Conservation (phyloP, 2,329 filamentous ascomycete genomes). For the Cladobotryum protrusum region DNA sequence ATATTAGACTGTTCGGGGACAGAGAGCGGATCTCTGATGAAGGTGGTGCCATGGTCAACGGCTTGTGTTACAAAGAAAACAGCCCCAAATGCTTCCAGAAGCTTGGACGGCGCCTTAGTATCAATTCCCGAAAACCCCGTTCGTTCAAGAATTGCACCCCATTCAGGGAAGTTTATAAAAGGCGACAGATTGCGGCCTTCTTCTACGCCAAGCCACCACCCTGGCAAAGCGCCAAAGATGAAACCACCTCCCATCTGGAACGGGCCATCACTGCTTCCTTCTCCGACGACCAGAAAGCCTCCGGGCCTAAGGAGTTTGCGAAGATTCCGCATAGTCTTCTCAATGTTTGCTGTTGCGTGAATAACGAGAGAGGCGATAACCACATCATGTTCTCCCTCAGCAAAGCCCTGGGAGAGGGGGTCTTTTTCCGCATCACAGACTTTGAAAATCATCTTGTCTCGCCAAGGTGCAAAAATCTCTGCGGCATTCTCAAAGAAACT, state of each 20-base stretch:
- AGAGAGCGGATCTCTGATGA: no score
- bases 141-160: background rate
- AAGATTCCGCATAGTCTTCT: background rate
- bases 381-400: constrained; percentile 13
- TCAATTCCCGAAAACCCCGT: background rate
- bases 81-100: no score
- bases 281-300: constrained; percentile 11
- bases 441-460: constrained; percentile 15
- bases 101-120: background rate
- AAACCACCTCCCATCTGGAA: constrained; percentile 3
- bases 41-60: no score
- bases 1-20: no score
- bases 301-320: constrained; percentile 10
- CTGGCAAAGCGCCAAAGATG: constrained; percentile 1
- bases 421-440: constrained; percentile 18
- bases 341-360: constrained; percentile 1
- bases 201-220: background rate
- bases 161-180: background rate
- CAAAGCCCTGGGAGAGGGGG: constrained; percentile 13
- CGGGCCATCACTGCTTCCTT: background rate
- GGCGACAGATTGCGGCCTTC: background rate
- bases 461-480: constrained; percentile 9
- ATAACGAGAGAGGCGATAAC: constrained; percentile 14
- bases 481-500: constrained; percentile 22
- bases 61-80: no score